Base-by-base conservation (phyloP, 108 stramenopile genomes). In the Nannochloropsis salina region DNA sequence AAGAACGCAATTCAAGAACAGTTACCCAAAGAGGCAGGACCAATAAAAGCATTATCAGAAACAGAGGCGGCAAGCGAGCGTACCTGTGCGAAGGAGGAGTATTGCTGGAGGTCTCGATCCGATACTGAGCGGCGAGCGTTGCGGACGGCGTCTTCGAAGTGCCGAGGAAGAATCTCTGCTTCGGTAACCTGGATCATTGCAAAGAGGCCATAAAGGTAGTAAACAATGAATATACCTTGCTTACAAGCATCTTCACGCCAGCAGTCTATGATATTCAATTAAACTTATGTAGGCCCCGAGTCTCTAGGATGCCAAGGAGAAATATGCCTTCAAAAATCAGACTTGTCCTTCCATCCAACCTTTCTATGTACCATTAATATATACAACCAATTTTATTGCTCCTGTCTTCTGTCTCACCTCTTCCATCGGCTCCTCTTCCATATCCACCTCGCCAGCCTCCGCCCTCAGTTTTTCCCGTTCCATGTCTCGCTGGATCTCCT, bases 101-200 rank as follows among this genome's bases (percentile, higher is more conserved):
- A 99, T 90, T 99, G 97, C 42, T 95, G 95, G 83, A 99, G 92
- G 91, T 99, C 99, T 42, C 96, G 90, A 89, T 99, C 99, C 3
- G 94, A 95, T 1, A 99, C 97, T 42, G 96, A 97, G 74, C 99
- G 95, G 87, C 99, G 95, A 4, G 99, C 97, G 45, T 95, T 92
- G 83, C 97, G 95, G 80, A 98, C 98, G 82, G 99, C 97, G 51
- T 91, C 86, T 93, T 99, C 99, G 91, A 99, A 98, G 92, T 99
- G 99, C 85, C 93, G 92, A 31, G 96, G 93, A 41, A 96, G 91
- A 89, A 99, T 98, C 89, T 98, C 98, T 12, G 97, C 96, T 93
- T 98, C 98, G 83, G 94, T 86, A 90, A 98, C 99, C 74, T 51
- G 31, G 31, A 31, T 31, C 31, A 31, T 31, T 31, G 31, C 31